Conservation (phyloP, 192 early-diverging fungal genomes). For the Backusella luteola region DNA sequence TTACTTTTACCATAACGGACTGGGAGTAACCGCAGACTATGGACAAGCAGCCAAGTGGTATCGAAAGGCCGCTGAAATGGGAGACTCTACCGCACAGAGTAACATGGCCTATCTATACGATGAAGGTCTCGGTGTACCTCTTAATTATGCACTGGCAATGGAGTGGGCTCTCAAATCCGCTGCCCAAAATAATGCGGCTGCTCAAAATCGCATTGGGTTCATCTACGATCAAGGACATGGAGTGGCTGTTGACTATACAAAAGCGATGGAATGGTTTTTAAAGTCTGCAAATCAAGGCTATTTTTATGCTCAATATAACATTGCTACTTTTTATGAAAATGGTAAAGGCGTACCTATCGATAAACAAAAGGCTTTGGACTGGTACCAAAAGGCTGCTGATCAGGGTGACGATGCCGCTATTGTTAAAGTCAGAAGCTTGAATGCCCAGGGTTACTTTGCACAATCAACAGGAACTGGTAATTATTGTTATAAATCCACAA, state of each 20-base stretch:
- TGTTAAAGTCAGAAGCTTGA: neutral
- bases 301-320: conserved; percentile 81
- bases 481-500: neutral
- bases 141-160: neutral
- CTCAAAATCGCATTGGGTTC: conserved; percentile 29
- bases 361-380: conserved; percentile 37
- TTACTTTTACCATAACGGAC: conserved; percentile 59
- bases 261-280: conserved; percentile 65
- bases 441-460: neutral
- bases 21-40: conserved; percentile 46
- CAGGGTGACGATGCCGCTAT: conserved; percentile 34
- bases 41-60: conserved; percentile 56
- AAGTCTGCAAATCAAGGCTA: conserved; percentile 68
- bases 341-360: conserved; percentile 54
- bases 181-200: conserved; percentile 55
- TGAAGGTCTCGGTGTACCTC: conserved; percentile 64
- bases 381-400: conserved; percentile 23
- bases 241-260: conserved; percentile 38
- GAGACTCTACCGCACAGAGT: conserved; percentile 49
- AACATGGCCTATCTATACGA: conserved; percentile 80
- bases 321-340: conserved; percentile 73
- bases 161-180: conserved; percentile 25
- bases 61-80: conserved; percentile 48
- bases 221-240: neutral
- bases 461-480: neutral